Conservation (phyloP, 768 basidiomycete species). For the Termitomyces sp. region DNA sequence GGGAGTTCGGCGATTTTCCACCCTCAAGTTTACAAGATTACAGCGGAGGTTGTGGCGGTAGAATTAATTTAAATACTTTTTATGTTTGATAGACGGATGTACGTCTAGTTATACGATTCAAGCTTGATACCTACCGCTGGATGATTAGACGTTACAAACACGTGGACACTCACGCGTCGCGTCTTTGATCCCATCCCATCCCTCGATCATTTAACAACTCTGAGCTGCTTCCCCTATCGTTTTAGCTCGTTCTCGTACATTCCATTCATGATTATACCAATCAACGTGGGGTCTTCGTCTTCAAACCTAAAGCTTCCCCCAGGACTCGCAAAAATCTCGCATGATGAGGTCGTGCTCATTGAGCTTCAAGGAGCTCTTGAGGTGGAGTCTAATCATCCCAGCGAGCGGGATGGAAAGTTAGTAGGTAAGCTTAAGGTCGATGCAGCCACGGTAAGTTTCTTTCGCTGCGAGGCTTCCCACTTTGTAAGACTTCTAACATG, state of each 20-base stretch:
- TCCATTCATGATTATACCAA: constrained; percentile 61
- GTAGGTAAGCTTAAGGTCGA: constrained; percentile 75
- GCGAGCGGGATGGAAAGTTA: constrained; percentile 61
- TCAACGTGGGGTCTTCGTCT: constrained; percentile 37
- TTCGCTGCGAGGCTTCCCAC: not conserved
- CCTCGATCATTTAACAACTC: not conserved
- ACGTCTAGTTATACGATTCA: not conserved
- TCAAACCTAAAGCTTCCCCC: constrained; percentile 50
- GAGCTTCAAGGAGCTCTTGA: constrained; percentile 85
- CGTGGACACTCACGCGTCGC: constrained; percentile 12
- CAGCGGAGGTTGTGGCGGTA: not conserved
- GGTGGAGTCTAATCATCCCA: constrained; percentile 47
- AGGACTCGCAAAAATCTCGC: constrained; percentile 64
- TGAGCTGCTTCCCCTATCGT: not conserved
- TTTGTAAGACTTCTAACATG: not conserved
- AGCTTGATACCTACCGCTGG: not conserved
- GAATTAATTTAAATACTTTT: not conserved
- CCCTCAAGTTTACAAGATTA: not conserved
- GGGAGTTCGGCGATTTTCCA: constrained; percentile 57
- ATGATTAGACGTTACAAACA: not conserved
- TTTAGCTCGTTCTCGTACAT: no score
- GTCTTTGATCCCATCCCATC: not conserved
- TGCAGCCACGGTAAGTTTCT: constrained; percentile 41
- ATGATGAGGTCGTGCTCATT: constrained; percentile 76
- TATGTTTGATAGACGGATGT: not conserved